Percentiles rank a stretch among this genome's conserved stretches.
Evolutionary conservation across 148 eudicot species (phyloP).

Genomic region (Amaranthus hypochondriacus): DNA sequence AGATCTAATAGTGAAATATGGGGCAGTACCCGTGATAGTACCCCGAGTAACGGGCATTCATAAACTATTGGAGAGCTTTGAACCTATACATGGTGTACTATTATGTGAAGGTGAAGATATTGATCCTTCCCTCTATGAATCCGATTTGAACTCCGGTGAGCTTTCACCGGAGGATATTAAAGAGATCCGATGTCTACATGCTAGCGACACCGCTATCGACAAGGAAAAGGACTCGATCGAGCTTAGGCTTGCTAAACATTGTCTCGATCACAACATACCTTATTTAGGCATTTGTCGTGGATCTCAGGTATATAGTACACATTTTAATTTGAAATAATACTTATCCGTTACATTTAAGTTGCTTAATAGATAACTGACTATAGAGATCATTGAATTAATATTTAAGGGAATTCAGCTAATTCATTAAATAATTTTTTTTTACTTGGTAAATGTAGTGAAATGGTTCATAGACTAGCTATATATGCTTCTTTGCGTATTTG

Average conservation of each 20-base stretch:
- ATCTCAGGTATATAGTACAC: slow-evolving; percentile 41
- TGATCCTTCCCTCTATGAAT: slow-evolving; percentile 59
- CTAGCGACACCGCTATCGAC: slow-evolving; percentile 80
- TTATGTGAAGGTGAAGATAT: slow-evolving; percentile 91
- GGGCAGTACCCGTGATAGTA: slow-evolving; percentile 87
- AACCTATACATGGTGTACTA: slow-evolving; percentile 87
- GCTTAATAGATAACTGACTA: too few relatives aligned
- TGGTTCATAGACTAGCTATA: too few relatives aligned
- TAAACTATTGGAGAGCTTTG: slow-evolving; percentile 59
- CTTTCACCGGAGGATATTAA: slow-evolving; percentile 55
- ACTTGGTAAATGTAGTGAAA: too few relatives aligned
- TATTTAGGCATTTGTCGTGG: slow-evolving; percentile 90
- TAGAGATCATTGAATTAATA: too few relatives aligned
- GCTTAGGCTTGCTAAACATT: slow-evolving; percentile 58
- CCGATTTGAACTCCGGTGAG: slow-evolving; percentile 22
- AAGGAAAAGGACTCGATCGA: slow-evolving; percentile 79
- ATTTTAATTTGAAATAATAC: not conserved
- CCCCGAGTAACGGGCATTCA: slow-evolving; percentile 80
- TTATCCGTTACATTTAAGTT: too few relatives aligned
- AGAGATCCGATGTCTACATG: slow-evolving; percentile 49
- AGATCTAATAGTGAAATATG: slow-evolving; percentile 68
- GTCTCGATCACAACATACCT: slow-evolving; percentile 81
- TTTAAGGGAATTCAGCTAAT: too few relatives aligned
- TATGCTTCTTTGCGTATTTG: too few relatives aligned
- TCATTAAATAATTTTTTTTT: too few relatives aligned